phyloP scores from a whole-genome alignment of 1,139 yeast species.

The Saccharomyces pastorianus region DNA sequence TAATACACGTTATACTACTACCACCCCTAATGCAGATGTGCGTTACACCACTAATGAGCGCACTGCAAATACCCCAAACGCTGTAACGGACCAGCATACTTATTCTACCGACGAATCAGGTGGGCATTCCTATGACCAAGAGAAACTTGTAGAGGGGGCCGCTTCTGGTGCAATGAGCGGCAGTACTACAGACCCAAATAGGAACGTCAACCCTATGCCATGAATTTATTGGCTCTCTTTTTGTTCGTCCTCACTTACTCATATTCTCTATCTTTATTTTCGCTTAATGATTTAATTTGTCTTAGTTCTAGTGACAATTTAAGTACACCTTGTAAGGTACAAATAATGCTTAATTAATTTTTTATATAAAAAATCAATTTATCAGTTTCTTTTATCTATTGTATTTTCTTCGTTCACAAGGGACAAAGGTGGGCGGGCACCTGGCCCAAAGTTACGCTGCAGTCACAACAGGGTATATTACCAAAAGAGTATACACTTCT shows the following conservation, averaged over 20 bases:
- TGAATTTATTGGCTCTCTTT: not conserved
- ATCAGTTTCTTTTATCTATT: not conserved
- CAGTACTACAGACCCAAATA: not conserved
- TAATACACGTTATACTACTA: not conserved
- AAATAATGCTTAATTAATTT: not conserved
- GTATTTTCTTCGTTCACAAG: too few species aligned
- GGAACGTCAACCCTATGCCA: not conserved
- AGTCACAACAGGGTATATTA: too few species aligned
- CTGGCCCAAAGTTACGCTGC: too few species aligned
- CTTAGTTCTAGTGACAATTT: not conserved
- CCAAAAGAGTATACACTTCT: too few species aligned
- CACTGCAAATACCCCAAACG: not conserved
- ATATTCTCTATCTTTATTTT: not conserved
- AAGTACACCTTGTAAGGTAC: not conserved
- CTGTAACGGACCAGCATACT: not conserved
- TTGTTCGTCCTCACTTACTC: not conserved
- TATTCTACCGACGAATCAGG: slow-evolving; percentile 4
- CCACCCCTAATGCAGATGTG: not conserved
- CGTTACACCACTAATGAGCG: not conserved
- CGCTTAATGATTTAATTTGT: not conserved
- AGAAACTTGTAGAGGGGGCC: slow-evolving; percentile 4
- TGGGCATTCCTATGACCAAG: slow-evolving; percentile 4
- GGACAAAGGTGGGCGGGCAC: too few species aligned
- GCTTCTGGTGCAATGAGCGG: not conserved
- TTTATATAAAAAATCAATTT: not conserved